Evolutionary conservation across 441 rosid genomes (phyloP).

Genomic region (Jatropha podagrica): DNA sequence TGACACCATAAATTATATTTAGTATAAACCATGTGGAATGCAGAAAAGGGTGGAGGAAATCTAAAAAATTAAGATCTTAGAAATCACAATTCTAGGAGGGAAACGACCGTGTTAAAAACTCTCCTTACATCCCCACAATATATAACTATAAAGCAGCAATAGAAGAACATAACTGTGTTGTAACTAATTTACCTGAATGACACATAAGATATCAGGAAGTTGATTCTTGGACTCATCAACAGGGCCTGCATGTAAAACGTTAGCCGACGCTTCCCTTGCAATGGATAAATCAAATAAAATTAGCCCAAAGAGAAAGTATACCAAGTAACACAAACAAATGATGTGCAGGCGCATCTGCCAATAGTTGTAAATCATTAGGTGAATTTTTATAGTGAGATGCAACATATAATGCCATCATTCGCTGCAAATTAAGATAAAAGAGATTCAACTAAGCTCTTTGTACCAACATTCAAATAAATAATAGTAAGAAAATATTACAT

Average conservation of each 20-base stretch:
- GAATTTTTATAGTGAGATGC: slow-evolving; percentile 99
- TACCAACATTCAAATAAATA: slow-evolving; percentile 3
- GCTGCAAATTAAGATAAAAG: slow-evolving; percentile 48
- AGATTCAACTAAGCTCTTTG: slow-evolving; percentile 17
- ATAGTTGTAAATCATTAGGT: slow-evolving; percentile 93
- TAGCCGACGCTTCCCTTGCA: slow-evolving; percentile 16
- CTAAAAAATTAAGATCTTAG: not conserved
- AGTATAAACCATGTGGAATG: not conserved
- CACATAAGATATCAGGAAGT: slow-evolving; percentile 95
- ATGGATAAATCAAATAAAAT: slow-evolving; percentile 23
- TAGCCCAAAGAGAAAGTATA: slow-evolving; percentile 30
- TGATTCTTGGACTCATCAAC: slow-evolving; percentile 92
- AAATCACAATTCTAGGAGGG: not conserved
- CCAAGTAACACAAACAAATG: slow-evolving; percentile 95
- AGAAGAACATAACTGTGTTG: not conserved
- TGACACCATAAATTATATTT: not conserved
- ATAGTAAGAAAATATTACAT: not conserved
- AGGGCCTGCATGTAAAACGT: slow-evolving; percentile 62
- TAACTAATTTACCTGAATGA: slow-evolving; percentile 61
- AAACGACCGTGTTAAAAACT: not conserved
- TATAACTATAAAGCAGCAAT: not conserved
- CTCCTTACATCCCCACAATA: not conserved
- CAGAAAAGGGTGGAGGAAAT: not conserved
- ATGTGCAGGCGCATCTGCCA: slow-evolving; percentile 99
- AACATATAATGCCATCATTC: slow-evolving; percentile 97